Base-by-base conservation (phyloP, 2,329 filamentous ascomycete species). In the Aureobasidium subglaciale region DNA sequence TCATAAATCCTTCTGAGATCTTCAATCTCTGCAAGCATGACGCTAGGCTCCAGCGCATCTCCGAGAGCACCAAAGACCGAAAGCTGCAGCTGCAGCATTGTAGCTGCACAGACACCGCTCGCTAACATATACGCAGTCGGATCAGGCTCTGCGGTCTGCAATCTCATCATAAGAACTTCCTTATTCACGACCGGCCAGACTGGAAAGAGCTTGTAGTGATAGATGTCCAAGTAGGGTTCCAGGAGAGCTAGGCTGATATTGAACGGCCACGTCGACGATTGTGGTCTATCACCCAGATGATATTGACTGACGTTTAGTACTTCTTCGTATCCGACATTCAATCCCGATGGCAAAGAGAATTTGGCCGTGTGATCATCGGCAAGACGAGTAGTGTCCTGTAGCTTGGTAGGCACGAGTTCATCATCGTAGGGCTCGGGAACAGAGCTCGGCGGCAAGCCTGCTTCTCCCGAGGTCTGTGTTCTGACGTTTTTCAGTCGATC, bases 131-230 rank as follows among this genome's bases (percentile, higher is more conserved):
- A 59, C 2, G 57, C 42, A 25, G 50, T 42, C 5, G 18, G 5
- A 24, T 57, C 56, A 30, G 58, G 35, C n/a, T 27, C 32, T 15
- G 9, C 15, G 11, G 32, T n/a, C 13, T 38, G 34, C 5, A 50
- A 9, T 27, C 32, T 30, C 24, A 7, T 11, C 11, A 50, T 27
- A 16, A 61, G 55, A 11, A 20, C 10, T 11, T 32, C 30, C 7
- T 55, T 55, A 13, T 58, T 45, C 2, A 59, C 55, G 4, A 62
- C 41, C 3, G 60, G 60, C 60, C 60, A 62, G 34, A 62, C 56
- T 15, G 55, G 57, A 37, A 56, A 60, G 13, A 62, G 46, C 32
- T 62, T 62, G 56, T 56, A 48, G 27, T 58, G 55, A 30, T 62
- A 62, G 4, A 62, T 62, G 18, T 60, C 57, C 22, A 62, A 42